Evolutionary conservation across 768 basidiomycete species (phyloP), one percentile per base, ranked within the genome.

Genomic region (Tricholoma saponaceum): DNA sequence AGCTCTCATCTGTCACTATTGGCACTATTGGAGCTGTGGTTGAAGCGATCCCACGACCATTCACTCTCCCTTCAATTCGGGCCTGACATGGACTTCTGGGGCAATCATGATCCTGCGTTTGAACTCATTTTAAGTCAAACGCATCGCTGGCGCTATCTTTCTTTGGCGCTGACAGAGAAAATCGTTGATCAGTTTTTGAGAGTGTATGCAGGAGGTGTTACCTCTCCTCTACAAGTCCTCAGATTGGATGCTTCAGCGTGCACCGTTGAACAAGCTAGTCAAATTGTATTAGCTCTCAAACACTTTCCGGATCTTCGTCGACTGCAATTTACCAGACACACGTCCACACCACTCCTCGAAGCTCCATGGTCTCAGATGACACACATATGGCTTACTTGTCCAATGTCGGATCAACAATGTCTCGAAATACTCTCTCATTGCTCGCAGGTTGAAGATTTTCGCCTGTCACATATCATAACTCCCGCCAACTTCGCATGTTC

Each of bases 331-430:
- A 30, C 47, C 26, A 30, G 26, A 50, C 28, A 28, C 28, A 10
- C 28, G 6, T 30, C 14, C 16, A 50, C 16, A 8, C 8, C 8
- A 7, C 26, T 28, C 7, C 22, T 55, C n/a, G 26, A 44, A 16
- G 28, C 43, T 20, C 41, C 54, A 20, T 55, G 54, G 54, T 30
- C 39, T 5, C 54, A 44, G 28, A 30, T 55, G 37, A 55, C 54
- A 32, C 54, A 55, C 18, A 22, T 55, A 30, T 30, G 43, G 28
- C 23, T 55, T 25, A 32, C 35, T 30, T 44, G 39, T 18, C 39
- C 28, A 26, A 23, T 44, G 20, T 18, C 39, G 13, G 43, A 20
- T 22, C 14, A 44, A 20, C 8, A 44, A 18, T 46, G 35, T n/a
- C 20, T 55, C 12, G 26, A 13, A 6, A 39, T 55, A 28, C 54